Evolutionary conservation across 306 rosid genomes (phyloP).

Genomic region (Senna siamea): DNA sequence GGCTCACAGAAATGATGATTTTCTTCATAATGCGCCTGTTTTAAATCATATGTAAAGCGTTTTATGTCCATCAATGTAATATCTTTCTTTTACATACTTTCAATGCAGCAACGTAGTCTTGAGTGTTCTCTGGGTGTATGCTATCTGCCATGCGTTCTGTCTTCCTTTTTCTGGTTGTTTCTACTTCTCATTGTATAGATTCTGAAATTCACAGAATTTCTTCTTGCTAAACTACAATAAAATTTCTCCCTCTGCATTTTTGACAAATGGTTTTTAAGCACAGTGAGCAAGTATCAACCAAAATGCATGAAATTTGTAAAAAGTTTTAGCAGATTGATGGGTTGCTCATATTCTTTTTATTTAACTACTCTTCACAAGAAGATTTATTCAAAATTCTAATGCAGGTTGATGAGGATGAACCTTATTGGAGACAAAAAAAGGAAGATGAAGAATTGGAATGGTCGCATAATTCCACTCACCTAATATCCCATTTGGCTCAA

Average conservation of each 20-base stretch:
- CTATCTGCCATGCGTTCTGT: no score
- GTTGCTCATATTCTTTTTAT: constrained; percentile 25
- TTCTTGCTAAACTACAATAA: not conserved
- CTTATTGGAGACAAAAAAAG: constrained; percentile 69
- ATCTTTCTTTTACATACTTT: not conserved
- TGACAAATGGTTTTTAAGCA: constrained; percentile 5
- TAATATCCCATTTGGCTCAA: constrained; percentile 77
- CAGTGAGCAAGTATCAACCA: constrained; percentile 8
- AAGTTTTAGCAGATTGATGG: constrained; percentile 6
- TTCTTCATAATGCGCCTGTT: constrained; percentile 8
- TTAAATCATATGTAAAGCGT: constrained; percentile 3
- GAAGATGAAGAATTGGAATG: constrained; percentile 72
- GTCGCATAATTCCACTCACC: constrained; percentile 76
- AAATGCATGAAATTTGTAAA: no score
- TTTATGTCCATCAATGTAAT: constrained; percentile 3
- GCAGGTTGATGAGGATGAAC: constrained; percentile 90
- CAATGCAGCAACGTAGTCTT: constrained; percentile 7
- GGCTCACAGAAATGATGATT: constrained; percentile 19
- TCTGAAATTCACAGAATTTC: not conserved
- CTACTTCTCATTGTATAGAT: constrained; percentile 23
- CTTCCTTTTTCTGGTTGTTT: constrained; percentile 22
- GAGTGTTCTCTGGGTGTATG: not conserved
- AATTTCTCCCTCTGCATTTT: not conserved
- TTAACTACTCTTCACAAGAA: constrained; percentile 36
- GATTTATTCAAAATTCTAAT: constrained; percentile 35